Conservation (phyloP, 2,329 filamentous ascomycete genomes). For the Curvularia eragrostidis region DNA sequence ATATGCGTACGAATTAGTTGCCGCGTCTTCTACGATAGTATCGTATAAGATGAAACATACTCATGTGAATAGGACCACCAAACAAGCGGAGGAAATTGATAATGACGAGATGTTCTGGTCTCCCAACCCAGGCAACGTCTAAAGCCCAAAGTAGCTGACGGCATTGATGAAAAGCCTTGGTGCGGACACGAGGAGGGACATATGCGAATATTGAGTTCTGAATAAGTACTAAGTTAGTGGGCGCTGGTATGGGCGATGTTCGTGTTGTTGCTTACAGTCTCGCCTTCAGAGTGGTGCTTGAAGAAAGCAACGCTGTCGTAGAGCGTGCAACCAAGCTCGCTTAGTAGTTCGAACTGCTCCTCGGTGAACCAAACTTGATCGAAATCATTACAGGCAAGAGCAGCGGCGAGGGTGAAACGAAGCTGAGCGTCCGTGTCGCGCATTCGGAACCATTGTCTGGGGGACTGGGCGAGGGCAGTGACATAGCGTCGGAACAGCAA, state of each 20-base stretch:
- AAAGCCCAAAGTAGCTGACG: constrained; percentile 47
- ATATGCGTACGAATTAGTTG: no score
- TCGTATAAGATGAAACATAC: no score
- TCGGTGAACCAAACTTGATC: constrained; percentile 29
- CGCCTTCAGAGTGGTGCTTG: constrained; percentile 46
- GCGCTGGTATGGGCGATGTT: neutral
- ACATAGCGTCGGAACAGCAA: constrained; percentile 42
- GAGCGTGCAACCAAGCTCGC: constrained; percentile 38
- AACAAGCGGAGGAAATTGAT: constrained; percentile 13
- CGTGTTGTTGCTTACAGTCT: constrained; percentile 24
- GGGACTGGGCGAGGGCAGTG: constrained; percentile 32
- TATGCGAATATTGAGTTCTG: constrained; percentile 45
- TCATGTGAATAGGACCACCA: constrained; percentile 15
- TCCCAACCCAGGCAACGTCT: constrained; percentile 24
- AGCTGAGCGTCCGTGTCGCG: constrained; percentile 45
- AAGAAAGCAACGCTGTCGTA: constrained; percentile 46
- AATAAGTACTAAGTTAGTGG: neutral
- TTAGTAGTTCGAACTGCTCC: constrained; percentile 5
- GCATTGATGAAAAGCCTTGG: constrained; percentile 26
- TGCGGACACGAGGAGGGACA: constrained; percentile 29
- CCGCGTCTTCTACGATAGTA: no score
- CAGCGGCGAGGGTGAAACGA: constrained; percentile 43
- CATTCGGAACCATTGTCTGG: constrained; percentile 41
- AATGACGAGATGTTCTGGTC: neutral
- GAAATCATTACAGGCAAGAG: constrained; percentile 44